Percentiles rank a stretch among this genome's conserved stretches.
Evolutionary conservation across 805 yeast genomes (phyloP).

Genomic region (Zygotorulaspora sp.): DNA sequence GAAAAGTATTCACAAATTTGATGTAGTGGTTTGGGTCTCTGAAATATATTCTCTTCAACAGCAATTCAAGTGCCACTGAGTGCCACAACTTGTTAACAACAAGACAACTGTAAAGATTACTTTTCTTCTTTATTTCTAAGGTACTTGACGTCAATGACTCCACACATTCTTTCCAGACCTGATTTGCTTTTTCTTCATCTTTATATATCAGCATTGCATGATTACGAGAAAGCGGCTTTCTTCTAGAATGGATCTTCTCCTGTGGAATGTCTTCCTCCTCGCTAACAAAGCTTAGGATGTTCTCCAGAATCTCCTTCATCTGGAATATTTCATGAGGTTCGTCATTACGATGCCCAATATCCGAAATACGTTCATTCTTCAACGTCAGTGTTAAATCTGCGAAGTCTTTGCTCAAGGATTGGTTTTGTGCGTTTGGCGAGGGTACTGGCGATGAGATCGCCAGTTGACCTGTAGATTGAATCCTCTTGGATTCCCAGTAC

Average conservation of each 20-base stretch:
- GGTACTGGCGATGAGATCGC: conserved; percentile 10
- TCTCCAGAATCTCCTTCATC: conserved; percentile 70
- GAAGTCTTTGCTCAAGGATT: conserved; percentile 8
- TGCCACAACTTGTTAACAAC: conserved; percentile 68
- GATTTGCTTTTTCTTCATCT: conserved; percentile 43
- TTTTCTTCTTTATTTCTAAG: conserved; percentile 1
- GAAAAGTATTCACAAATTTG: conserved; percentile 35
- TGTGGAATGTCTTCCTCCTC: conserved; percentile 52
- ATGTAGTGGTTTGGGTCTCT: conserved; percentile 44
- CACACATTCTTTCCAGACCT: conserved; percentile 40
- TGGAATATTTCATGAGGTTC: conserved; percentile 47
- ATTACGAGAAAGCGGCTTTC: conserved; percentile 62
- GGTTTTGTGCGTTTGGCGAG: neutral
- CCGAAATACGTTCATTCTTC: neutral
- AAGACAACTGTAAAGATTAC: conserved; percentile 51
- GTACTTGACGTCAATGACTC: neutral
- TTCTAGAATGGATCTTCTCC: conserved; percentile 54
- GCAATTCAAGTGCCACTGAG: conserved; percentile 48
- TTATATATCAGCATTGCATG: conserved; percentile 69
- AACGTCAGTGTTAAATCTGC: conserved; percentile 8
- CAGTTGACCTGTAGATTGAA: conserved; percentile 11
- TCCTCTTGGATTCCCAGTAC: conserved; percentile 7
- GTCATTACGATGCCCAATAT: neutral
- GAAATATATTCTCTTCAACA: conserved; percentile 55
- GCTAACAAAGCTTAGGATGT: conserved; percentile 60